Evolutionary conservation across 2,329 filamentous ascomycete genomes (phyloP).

Genomic region (Paracoccidioides lutzii): DNA sequence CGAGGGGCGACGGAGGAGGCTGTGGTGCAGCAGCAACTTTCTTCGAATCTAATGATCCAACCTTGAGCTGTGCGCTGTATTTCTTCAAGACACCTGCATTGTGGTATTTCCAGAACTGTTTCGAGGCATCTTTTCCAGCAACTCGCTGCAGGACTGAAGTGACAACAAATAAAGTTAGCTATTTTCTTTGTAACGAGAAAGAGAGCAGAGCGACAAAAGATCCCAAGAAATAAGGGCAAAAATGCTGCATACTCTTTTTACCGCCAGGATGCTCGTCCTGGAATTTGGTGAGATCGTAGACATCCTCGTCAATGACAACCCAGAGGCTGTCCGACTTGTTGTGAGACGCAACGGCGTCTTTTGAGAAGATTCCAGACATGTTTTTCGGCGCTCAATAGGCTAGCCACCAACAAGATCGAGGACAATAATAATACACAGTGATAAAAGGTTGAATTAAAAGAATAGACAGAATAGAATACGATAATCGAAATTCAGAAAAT

Average conservation of each 20-base stretch:
- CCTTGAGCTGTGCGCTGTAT: constrained; percentile 46
- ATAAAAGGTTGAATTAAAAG: no score
- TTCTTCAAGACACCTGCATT: constrained; percentile 50
- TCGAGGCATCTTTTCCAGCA: constrained; percentile 54
- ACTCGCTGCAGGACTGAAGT: constrained; percentile 48
- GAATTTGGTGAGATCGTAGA: constrained; percentile 87
- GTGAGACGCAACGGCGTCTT: constrained; percentile 77
- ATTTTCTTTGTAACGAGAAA: background rate
- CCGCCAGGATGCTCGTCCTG: constrained; percentile 74
- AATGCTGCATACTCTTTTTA: constrained; percentile 48
- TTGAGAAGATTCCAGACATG: constrained; percentile 82
- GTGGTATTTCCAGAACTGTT: constrained; percentile 57
- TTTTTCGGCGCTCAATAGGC: constrained; percentile 14
- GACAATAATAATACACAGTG: background rate
- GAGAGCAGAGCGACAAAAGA: background rate
- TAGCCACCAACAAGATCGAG: background rate
- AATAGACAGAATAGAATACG: no score
- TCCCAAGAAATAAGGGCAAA: background rate
- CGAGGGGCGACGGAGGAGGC: constrained; percentile 31
- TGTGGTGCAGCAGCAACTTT: constrained; percentile 45
- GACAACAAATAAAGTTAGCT: background rate
- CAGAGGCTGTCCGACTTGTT: constrained; percentile 77
- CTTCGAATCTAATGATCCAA: constrained; percentile 75
- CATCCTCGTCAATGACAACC: constrained; percentile 87
- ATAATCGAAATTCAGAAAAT: no score